phyloP scores from a whole-genome alignment of 129 eudicot genomes.

The Escallonia herrerae region DNA sequence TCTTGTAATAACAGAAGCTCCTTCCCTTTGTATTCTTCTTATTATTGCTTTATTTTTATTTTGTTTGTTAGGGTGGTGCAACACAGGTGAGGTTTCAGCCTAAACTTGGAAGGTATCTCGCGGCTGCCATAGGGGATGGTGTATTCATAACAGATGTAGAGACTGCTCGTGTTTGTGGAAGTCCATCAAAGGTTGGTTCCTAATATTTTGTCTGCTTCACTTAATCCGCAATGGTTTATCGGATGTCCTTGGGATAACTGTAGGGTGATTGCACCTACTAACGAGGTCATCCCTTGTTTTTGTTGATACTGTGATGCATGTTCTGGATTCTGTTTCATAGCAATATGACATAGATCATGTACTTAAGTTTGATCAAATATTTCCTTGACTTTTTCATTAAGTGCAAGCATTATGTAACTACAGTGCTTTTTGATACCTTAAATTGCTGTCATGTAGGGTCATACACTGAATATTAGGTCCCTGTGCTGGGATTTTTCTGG shows the following conservation, averaged over 20 bases:
- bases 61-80: constrained; percentile 43
- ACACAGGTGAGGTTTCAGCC: constrained; percentile 52
- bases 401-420: not conserved
- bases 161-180: constrained; percentile 28
- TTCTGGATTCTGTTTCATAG: not conserved
- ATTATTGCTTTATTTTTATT: not conserved
- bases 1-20: too few relatives aligned
- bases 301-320: too few relatives aligned
- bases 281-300: too few relatives aligned
- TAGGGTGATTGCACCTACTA: too few relatives aligned
- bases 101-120: constrained; percentile 43
- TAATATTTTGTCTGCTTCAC: not conserved
- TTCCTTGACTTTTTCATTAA: not conserved
- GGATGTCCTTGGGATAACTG: not conserved
- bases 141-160: constrained; percentile 48
- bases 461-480: constrained; percentile 28
- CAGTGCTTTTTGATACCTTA: not conserved
- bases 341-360: too few relatives aligned
- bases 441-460: constrained; percentile 32
- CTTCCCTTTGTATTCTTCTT: not conserved
- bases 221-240: not conserved
- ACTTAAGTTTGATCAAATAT: not conserved
- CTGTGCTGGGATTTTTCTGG: constrained; percentile 58
- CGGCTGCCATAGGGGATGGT: constrained; percentile 36
- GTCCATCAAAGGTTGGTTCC: constrained; percentile 38